Evolutionary conservation across 192 early-diverging fungal genomes (phyloP).

Genomic region (Spizellomyces sp.): DNA sequence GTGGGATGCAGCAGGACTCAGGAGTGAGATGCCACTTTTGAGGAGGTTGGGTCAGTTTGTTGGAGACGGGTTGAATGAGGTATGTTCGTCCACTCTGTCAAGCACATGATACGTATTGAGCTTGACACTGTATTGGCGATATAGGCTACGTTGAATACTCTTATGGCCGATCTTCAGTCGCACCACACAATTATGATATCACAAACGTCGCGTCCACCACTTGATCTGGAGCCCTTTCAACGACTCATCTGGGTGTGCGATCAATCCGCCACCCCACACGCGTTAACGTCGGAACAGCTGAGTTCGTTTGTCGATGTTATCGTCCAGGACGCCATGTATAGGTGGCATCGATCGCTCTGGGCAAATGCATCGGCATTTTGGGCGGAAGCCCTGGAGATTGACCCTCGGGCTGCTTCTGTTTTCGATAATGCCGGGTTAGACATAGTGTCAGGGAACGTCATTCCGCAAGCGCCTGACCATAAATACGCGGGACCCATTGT

Average conservation of each 20-base stretch:
- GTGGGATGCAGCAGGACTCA: not conserved
- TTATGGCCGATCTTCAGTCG: too few relatives aligned
- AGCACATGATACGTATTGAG: too few relatives aligned
- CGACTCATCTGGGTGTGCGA: slow-evolving; percentile 65
- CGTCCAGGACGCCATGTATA: slow-evolving; percentile 34
- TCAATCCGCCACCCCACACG: not conserved
- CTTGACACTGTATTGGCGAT: too few relatives aligned
- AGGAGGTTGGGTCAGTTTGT: not conserved
- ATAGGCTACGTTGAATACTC: too few relatives aligned
- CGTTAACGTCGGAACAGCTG: not conserved
- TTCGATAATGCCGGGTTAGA: too few relatives aligned
- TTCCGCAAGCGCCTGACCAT: too few relatives aligned
- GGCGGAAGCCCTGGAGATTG: slow-evolving; percentile 11
- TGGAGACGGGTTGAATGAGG: too few relatives aligned
- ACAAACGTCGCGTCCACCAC: too few relatives aligned
- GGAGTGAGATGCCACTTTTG: not conserved
- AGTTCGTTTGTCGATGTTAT: slow-evolving; percentile 9
- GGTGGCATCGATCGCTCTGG: slow-evolving; percentile 42
- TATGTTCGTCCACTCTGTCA: too few relatives aligned
- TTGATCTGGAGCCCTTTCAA: slow-evolving; percentile 64
- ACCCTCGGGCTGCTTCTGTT: not conserved
- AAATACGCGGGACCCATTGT: slow-evolving; percentile 4
- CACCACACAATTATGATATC: too few relatives aligned
- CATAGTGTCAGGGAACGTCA: too few relatives aligned
- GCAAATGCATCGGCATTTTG: slow-evolving; percentile 34